These are phyloP conservation scores for Malania oleifera DNA, from an alignment of 164 flowering plant species.

Conservation along the genomic window DNA sequence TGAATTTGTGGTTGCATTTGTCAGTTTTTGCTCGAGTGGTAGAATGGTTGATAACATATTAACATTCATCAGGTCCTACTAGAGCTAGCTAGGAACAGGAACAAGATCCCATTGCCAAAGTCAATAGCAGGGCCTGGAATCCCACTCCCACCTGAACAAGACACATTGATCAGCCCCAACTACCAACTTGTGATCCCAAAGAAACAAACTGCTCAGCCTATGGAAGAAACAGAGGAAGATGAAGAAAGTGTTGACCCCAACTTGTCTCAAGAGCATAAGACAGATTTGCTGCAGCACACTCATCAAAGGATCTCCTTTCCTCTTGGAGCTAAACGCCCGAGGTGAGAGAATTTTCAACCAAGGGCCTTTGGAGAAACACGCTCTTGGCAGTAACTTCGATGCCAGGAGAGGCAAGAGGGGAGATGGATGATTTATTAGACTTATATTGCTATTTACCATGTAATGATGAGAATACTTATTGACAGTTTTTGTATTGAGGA, in stretches of 20 bases:
- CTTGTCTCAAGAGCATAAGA: conserved; percentile 47
- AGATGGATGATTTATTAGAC: too few relatives aligned
- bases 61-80: conserved; percentile 42
- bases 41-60: too few relatives aligned
- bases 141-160: conserved; percentile 81
- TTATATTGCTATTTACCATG: too few relatives aligned
- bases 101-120: conserved; percentile 73
- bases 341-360: conserved; percentile 7
- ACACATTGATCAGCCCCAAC: conserved; percentile 76
- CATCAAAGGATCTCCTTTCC: conserved; percentile 82
- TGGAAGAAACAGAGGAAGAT: conserved; percentile 73
- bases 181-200: conserved; percentile 77
- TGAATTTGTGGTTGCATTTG: too few relatives aligned
- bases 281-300: conserved; percentile 43
- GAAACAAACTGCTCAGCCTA: conserved; percentile 37
- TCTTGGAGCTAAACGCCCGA: conserved; percentile 57
- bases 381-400: too few relatives aligned
- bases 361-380: too few relatives aligned
- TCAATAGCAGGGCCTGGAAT: conserved; percentile 60
- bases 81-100: conserved; percentile 67
- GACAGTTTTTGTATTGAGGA: too few relatives aligned
- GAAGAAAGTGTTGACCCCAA: conserved; percentile 50
- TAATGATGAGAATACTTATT: too few relatives aligned
- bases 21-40: too few relatives aligned
- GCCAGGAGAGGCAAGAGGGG: too few relatives aligned